Evolutionary conservation across 495 filamentous ascomycete species (phyloP).

Genomic region (Cetradonia linearis): DNA sequence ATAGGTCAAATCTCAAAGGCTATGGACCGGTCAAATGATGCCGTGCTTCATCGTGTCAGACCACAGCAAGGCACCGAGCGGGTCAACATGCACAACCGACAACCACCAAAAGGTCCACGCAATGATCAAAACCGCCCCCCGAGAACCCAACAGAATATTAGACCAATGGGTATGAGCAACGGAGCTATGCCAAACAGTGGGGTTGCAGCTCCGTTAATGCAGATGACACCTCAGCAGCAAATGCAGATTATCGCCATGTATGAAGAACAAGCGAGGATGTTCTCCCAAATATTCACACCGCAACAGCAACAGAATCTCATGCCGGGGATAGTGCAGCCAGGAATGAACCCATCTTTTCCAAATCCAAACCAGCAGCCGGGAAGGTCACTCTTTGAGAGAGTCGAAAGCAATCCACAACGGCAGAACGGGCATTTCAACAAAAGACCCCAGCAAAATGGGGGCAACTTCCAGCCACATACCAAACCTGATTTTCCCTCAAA

Average conservation of each 20-base stretch:
- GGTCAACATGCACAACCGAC: constrained; percentile 63
- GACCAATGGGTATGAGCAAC: constrained; percentile 42
- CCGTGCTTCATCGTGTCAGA: constrained; percentile 71
- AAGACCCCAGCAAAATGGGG: constrained; percentile 24
- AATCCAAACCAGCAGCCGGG: constrained; percentile 43
- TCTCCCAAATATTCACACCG: constrained; percentile 48
- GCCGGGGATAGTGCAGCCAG: constrained; percentile 39
- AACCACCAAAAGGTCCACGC: constrained; percentile 63
- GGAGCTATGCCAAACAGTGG: constrained; percentile 30
- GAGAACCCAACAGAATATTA: constrained; percentile 38
- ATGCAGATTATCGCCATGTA: constrained; percentile 75
- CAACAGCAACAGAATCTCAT: constrained; percentile 36
- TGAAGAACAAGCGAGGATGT: constrained; percentile 81
- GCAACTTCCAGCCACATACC: constrained; percentile 22
- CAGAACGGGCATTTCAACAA: constrained; percentile 33
- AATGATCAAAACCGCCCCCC: constrained; percentile 32
- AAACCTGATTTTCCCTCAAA: constrained; percentile 15
- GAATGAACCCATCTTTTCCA: constrained; percentile 46
- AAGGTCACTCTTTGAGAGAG: constrained; percentile 70
- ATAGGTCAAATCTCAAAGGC: constrained; percentile 77
- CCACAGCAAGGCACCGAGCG: constrained; percentile 61
- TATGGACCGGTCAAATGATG: constrained; percentile 69
- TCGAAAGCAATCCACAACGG: constrained; percentile 42
- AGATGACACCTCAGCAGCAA: constrained; percentile 57
- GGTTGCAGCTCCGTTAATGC: constrained; percentile 32